Conservation (phyloP, 129 eudicot genomes). For the Heracleum sosnowskyi region DNA sequence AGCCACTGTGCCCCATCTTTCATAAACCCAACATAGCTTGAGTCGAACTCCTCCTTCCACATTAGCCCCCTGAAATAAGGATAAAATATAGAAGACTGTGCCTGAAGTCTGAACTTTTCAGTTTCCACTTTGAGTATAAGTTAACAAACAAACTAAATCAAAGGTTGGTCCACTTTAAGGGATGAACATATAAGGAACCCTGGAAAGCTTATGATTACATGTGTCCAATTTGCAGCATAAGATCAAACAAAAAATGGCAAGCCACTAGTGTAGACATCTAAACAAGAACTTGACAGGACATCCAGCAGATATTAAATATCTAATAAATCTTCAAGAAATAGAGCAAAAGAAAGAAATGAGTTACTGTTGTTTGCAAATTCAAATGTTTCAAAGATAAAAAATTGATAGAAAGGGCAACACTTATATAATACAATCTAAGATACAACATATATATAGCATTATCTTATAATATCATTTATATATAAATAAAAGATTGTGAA, state of each 20-base stretch:
- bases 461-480: neutral
- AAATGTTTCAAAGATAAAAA: neutral
- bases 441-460: neutral
- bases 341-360: neutral
- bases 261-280: neutral
- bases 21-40: slow-evolving; percentile 65
- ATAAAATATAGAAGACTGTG: neutral
- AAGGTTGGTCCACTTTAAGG: neutral
- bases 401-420: neutral
- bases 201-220: neutral
- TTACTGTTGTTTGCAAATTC: neutral
- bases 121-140: neutral
- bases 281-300: neutral
- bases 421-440: neutral
- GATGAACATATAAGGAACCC: neutral
- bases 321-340: neutral
- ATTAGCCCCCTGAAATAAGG: slow-evolving; percentile 38
- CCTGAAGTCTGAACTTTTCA: neutral
- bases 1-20: slow-evolving; percentile 74
- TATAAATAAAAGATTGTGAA: neutral
- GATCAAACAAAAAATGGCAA: neutral
- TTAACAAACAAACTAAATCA: neutral
- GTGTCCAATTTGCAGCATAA: neutral
- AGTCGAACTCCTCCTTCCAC: slow-evolving; percentile 56
- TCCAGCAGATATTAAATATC: neutral